Evolutionary conservation across 495 filamentous ascomycete species (phyloP), one percentile per base, ranked within the genome.

Genomic region (Aspergillus egyptiacus): DNA sequence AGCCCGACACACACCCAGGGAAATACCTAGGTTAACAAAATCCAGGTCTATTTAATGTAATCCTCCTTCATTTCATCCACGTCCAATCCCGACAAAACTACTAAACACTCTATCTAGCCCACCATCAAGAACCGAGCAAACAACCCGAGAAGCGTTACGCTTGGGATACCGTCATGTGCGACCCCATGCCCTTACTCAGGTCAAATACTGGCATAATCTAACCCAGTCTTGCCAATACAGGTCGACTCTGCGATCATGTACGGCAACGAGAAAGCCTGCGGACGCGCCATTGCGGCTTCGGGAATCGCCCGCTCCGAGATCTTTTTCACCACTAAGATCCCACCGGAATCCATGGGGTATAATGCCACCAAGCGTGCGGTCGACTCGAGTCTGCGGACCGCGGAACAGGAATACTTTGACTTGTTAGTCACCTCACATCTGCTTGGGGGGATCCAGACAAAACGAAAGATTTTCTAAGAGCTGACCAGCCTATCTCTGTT

Each of bases 1-100:
- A 14, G 5, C 33, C 10, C 11, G n/a, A 41, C 14, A 18, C 9
- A 9, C n/a, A 17, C 13, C 2, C 23, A 28, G 23, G 2, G n/a
- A 40, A 18, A 28, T n/a, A 27, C 24, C 3, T n/a, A n/a, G 1
- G n/a, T 13, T 46, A 18, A 46, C 42, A 14, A 23, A 44, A 27
- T 28, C 30, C 55, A 87, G 85, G 81, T 89, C 46, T 91, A 84
- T 53, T 78, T 88, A 74, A 89, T 83, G 83, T 89, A 67, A 11
- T 19, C 34, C 17, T 19, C 20, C 6, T 24, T 32, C 30, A 38
- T 44, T 19, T 25, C 24, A 42, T 42, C 30, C 11, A 8, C 5
- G 23, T 14, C 22, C n/a, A 8, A 6, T n/a, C n/a, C n/a, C n/a
- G 24, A 43, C 23, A 20, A 53, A 6, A 1, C 10, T 32, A 11